Evolutionary conservation across 306 rosid species (phyloP).

Genomic region (Trifolium subterraneum): DNA sequence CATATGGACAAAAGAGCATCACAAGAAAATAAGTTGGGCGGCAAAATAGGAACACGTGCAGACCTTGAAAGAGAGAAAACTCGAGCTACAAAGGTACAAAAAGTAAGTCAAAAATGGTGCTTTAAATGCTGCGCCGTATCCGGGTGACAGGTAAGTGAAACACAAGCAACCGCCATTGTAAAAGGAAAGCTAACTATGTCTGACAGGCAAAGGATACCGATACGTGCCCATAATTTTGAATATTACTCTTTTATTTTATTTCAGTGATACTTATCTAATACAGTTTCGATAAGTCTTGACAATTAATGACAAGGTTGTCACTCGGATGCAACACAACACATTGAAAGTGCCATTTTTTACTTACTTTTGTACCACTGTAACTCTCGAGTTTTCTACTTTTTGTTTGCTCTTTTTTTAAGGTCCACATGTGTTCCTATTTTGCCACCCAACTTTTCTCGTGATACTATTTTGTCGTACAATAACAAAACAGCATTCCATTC

Average conservation of each 20-base stretch:
- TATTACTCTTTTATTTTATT: background rate
- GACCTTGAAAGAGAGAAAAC: background rate
- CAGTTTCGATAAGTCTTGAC: background rate
- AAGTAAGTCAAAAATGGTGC: background rate
- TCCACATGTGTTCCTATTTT: background rate
- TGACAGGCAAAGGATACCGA: background rate
- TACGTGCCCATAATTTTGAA: background rate
- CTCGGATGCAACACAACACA: no score
- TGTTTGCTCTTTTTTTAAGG: background rate
- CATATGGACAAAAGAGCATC: background rate
- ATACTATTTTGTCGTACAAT: background rate
- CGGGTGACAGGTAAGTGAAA: background rate
- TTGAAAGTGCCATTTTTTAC: background rate
- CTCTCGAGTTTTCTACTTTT: background rate
- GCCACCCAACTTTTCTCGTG: background rate
- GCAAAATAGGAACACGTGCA: background rate
- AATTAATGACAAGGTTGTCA: background rate
- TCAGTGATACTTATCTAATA: background rate
- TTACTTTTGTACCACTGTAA: background rate
- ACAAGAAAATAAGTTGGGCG: background rate
- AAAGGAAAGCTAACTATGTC: background rate
- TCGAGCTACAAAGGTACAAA: background rate
- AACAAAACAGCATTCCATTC: constrained; percentile 6
- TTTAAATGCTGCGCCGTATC: background rate
- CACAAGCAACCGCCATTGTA: background rate